Conservation (phyloP, 2,329 filamentous ascomycete species). For the Aspergillus aculeatinus region DNA sequence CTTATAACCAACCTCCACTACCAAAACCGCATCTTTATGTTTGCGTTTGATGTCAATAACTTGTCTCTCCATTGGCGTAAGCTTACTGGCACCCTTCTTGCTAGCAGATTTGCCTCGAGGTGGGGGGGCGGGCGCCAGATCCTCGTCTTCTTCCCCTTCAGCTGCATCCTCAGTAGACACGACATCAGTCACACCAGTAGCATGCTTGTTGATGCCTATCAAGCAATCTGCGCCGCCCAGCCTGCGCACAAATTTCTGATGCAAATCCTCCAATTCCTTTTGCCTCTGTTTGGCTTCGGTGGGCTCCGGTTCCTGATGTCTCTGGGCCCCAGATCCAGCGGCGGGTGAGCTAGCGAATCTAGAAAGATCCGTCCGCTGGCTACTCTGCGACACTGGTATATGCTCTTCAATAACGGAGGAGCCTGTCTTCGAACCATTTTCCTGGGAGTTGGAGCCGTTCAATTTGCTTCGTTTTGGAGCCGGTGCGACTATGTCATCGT, state of each 20-base stretch:
- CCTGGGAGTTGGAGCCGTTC: conserved; percentile 20
- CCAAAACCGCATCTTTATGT: conserved; percentile 82
- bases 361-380: conserved; percentile 58
- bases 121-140: conserved; percentile 43
- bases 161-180: conserved; percentile 59
- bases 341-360: conserved; percentile 56
- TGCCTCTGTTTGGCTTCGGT: conserved; percentile 53
- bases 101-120: conserved; percentile 48
- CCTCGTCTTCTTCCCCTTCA: conserved; percentile 56
- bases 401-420: conserved; percentile 8
- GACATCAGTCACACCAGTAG: conserved; percentile 55
- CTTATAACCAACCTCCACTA: conserved; percentile 97
- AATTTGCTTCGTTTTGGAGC: conserved; percentile 43
- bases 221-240: conserved; percentile 83
- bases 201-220: conserved; percentile 61
- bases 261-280: conserved; percentile 68
- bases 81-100: conserved; percentile 76
- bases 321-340: conserved; percentile 36
- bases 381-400: conserved; percentile 35
- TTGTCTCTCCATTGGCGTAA: conserved; percentile 93
- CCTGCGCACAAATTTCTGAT: conserved; percentile 84
- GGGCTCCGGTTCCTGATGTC: conserved; percentile 36
- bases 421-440: conserved; percentile 8
- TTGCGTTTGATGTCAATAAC: conserved; percentile 91
- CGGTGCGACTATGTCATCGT: conserved; percentile 41